Evolutionary conservation across 2,329 filamentous ascomycete genomes (phyloP), one percentile per base, ranked within the genome.

Genomic region (Fusarium ramigenum): DNA sequence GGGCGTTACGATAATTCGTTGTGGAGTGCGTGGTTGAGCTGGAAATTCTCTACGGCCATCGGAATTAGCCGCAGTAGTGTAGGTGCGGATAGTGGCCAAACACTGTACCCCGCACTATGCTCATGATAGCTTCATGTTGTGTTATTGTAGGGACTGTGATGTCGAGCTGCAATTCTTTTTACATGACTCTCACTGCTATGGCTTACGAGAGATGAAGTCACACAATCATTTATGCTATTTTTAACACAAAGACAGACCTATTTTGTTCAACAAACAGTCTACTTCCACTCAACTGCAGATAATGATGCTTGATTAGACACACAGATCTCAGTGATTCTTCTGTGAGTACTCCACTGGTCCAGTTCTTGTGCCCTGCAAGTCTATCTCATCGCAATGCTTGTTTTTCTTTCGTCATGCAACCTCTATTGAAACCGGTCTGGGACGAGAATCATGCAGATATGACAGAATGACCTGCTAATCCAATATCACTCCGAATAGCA

Each of bases 1-100:
- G 63, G 75, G 68, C 62, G 70, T 77, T 43, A 70, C 62, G 64
- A 70, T 72, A 75, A 70, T 73, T 75, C 70, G 71, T 77, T 58
- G 74, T 76, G 76, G 75, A 79, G 67, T 72, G 68, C 61, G 54
- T 58, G 63, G 40, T 70, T 49, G 44, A 63, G 68, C 49, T 77
- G 69, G 77, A 79, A 79, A 79, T 79, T 79, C 77, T 79, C 74
- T 47, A 69, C 37, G 61, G 66, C 63, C 37, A 60, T 70, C 73
- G 72, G 74, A 63, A 73, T 57, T 73, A 73, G 66, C 74, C 74
- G 69, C 49, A 28, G 54, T 54, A 44, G 60, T 43, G 18, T 9
- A n/a, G 12, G 72, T 74, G 68, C 50, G 68, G 56, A 15, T 54
- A 49, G 1, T 2, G 1, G 5, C 1, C 2, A 21, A 4, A 21